Base-by-base conservation (phyloP, 2,329 filamentous ascomycete species). In the Xylariaceae sp. region DNA sequence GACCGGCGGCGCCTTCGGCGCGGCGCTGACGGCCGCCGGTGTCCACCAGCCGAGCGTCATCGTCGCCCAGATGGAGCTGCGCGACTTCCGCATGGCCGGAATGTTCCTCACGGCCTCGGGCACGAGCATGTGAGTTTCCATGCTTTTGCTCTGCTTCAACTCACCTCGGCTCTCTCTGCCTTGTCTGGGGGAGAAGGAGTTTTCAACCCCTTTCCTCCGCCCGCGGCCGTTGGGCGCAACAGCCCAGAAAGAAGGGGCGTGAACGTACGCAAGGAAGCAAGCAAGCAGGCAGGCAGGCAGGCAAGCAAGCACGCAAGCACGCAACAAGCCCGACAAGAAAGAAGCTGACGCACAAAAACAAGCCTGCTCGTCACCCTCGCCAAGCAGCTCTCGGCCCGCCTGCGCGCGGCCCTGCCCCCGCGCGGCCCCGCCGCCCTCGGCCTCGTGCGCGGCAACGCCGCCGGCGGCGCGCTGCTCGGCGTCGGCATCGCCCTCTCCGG, bases 401-500 rank as follows among this genome's bases (percentile, higher is more conserved):
- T 51, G 12, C n/a, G n/a, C n/a, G n/a, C n/a, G n/a, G n/a, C n/a
- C n/a, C 56, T 72, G 10, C 56, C 56, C 2, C 68, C 72, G 0
- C 70, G 74, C 8, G 55, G 59, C 36, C 67, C 67, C 21, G 70
- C 75, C 2, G 61, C 67, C 5, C 50, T 77, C 17, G 68, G 66
- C 33, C 58, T 77, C 46, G n/a, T n/a, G n/a, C n/a, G 81, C 46
- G 79, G 76, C 36, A 83, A 84, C 51, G 55, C 82, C 29, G 44
- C 81, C 43, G 80, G 80, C 35, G 80, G 79, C 4, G 49, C 64
- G 12, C 56, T 82, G 3, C 66, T 80, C 17, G 79, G 80, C 22
- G 53, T 68, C n/a, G 80, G 80, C 35, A 81, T 83, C 77, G 67
- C 74, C 5, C 57, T 82, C 12, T 71, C 77, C 0, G 77, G 77